Evolutionary conservation across 1,284 basidiomycete genomes (phyloP), one percentile per base, ranked within the genome.

Genomic region (Malassezia nana): DNA sequence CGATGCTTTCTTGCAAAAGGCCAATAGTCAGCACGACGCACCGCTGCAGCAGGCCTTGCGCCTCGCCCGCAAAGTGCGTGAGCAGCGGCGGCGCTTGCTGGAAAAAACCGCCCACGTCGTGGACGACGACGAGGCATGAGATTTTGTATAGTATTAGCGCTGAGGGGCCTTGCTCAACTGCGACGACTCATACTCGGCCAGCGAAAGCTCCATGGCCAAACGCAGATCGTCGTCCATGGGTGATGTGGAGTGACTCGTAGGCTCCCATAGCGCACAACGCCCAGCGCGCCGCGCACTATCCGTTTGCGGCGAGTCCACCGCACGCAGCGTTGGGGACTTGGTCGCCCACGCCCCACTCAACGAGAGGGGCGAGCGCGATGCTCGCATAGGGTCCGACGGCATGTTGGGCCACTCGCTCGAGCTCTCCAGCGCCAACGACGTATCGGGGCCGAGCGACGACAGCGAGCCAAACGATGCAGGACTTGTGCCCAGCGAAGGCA

Each of bases 31-130:
- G 4, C 40, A 43, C 8, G 68, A 72, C 54, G 63, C 65, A 39
- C 67, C 71, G 29, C 55, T 74, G 18, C 64, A 70, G 57, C 59
- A 46, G 15, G 66, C 67, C 43, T 35, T 66, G 30, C 55, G 69
- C 24, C 52, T 74, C 30, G 65, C 65, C 31, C 62, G 64, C 45
- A 74, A 74, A 57, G 67, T 74, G 8, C 53, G 69, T 6, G 62
- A 59, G n/a, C 69, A 72, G 55, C 65, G 69, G 59, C 58, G 62
- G 41, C 57, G 59, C 13, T 49, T 72, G 25, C 55, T 74, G 31
- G 58, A 65, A 48, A 59, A 64, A 20, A 59, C 58, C 43, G 58
- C 62, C 31, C 61, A 65, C 32, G 52, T 65, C 16, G 55, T 67
- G 0, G 58, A 50, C 10, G 56, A 57, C 10, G 65, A 61, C 20